A percentile compares a stretch with the other conserved stretches of the same genome.
phyloP scores from a whole-genome alignment of 306 rosid genomes.

The Sicyos edulis region DNA sequence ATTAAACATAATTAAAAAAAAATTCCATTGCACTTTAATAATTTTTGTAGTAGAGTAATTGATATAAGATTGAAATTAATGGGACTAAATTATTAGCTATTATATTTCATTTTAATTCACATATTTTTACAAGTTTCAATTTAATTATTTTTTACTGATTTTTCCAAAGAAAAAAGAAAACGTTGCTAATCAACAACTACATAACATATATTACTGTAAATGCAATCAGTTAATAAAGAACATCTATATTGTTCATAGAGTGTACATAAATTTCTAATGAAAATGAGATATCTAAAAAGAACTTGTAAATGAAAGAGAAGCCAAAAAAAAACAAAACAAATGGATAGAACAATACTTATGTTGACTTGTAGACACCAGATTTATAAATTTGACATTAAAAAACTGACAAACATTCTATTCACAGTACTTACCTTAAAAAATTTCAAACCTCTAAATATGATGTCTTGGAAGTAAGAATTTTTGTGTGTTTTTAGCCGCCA shows the following conservation, averaged over 20 bases:
- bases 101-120: no score
- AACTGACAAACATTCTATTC: constrained; percentile 19
- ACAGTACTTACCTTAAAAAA: constrained; percentile 14
- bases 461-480: constrained; percentile 2
- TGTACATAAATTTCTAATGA: constrained; percentile 9
- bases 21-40: no score
- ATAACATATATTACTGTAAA: background rate
- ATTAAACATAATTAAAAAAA: no score
- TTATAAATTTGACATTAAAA: background rate
- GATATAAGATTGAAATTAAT: no score
- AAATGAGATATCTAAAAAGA: background rate
- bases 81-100: no score
- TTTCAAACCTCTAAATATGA: constrained; percentile 8
- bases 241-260: background rate
- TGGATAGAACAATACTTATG: constrained; percentile 15
- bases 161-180: no score
- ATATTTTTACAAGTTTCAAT: no score
- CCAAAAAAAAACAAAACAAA: background rate
- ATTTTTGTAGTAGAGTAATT: no score
- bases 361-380: background rate
- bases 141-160: no score
- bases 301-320: background rate
- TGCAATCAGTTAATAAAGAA: constrained; percentile 9
- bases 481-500: constrained; percentile 33
- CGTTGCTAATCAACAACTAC: no score